Conservation (phyloP, 345 rosid genomes). For the Adansonia digitata region DNA sequence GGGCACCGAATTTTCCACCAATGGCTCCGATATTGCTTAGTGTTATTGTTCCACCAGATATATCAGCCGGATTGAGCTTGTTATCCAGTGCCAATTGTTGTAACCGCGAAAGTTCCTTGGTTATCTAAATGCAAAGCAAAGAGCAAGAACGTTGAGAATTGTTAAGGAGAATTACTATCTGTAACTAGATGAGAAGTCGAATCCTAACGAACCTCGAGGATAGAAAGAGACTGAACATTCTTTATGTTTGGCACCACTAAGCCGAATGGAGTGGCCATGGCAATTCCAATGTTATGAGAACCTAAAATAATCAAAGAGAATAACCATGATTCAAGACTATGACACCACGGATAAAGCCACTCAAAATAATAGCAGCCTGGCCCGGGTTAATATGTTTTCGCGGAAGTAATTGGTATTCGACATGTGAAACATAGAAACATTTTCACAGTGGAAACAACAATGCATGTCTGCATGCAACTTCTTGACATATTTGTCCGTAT, state of each 20-base stretch:
- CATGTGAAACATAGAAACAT: not conserved
- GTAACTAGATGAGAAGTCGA: not conserved
- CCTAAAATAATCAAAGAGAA: constrained; percentile 35
- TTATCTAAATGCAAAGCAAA: constrained; percentile 38
- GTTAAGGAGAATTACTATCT: no score
- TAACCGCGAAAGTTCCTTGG: constrained; percentile 69
- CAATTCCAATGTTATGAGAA: constrained; percentile 89
- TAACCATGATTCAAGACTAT: not conserved
- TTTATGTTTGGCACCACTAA: constrained; percentile 89
- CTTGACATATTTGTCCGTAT: not conserved
- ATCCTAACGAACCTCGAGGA: constrained; percentile 52
- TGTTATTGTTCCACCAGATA: constrained; percentile 86
- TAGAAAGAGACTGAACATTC: constrained; percentile 76
- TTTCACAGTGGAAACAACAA: not conserved
- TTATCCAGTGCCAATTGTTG: constrained; percentile 64
- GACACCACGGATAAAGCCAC: not conserved
- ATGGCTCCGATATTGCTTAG: constrained; percentile 88
- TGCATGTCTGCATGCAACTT: not conserved
- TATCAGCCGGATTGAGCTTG: constrained; percentile 50
- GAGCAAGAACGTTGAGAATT: not conserved
- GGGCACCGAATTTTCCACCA: constrained; percentile 90
- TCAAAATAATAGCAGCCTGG: not conserved
- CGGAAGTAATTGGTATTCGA: not conserved
- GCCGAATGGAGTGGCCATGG: constrained; percentile 88
- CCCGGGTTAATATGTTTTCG: not conserved